Evolutionary conservation across 2,329 filamentous ascomycete genomes (phyloP).

Genomic region (Penicillium sp.): DNA sequence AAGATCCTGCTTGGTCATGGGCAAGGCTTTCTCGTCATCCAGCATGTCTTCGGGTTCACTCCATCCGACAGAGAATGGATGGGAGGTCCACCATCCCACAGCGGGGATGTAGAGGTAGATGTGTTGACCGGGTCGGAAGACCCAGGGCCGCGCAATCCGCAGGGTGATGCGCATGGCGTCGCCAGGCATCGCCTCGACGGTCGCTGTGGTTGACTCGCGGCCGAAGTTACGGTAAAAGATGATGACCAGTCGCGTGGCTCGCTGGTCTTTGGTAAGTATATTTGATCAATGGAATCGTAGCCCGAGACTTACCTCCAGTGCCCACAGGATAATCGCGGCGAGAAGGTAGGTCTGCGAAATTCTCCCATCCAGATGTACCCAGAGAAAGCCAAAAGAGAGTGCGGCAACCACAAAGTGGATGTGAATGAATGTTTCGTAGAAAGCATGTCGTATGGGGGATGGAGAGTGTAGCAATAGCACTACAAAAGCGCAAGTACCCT

Average conservation of each 20-base stretch:
- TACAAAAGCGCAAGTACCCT: constrained; percentile 52
- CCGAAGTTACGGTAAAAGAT: constrained; percentile 60
- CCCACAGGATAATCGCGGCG: constrained; percentile 70
- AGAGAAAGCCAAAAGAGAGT: constrained; percentile 63
- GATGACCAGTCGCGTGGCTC: constrained; percentile 57
- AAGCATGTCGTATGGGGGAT: constrained; percentile 73
- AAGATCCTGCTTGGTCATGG: constrained; percentile 48
- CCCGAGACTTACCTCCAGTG: constrained; percentile 49
- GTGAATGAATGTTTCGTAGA: constrained; percentile 91
- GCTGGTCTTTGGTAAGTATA: constrained; percentile 27
- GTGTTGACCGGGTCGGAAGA: constrained; percentile 64
- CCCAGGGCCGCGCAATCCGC: constrained; percentile 60
- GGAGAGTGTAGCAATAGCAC: constrained; percentile 64
- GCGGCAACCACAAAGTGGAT: constrained; percentile 72
- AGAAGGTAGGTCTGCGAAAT: constrained; percentile 70
- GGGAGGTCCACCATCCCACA: constrained; percentile 63
- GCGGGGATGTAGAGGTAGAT: constrained; percentile 66
- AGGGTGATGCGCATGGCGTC: constrained; percentile 66
- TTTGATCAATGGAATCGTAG: background rate
- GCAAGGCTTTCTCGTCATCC: constrained; percentile 38
- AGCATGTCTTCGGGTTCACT: constrained; percentile 52
- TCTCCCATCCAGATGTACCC: constrained; percentile 67
- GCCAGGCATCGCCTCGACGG: constrained; percentile 62
- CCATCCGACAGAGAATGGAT: constrained; percentile 76
- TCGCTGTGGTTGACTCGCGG: constrained; percentile 56